Percentiles rank a stretch among this genome's conserved stretches.
phyloP scores from a whole-genome alignment of 495 filamentous ascomycete species.

The Hypoxylon fuscum region DNA sequence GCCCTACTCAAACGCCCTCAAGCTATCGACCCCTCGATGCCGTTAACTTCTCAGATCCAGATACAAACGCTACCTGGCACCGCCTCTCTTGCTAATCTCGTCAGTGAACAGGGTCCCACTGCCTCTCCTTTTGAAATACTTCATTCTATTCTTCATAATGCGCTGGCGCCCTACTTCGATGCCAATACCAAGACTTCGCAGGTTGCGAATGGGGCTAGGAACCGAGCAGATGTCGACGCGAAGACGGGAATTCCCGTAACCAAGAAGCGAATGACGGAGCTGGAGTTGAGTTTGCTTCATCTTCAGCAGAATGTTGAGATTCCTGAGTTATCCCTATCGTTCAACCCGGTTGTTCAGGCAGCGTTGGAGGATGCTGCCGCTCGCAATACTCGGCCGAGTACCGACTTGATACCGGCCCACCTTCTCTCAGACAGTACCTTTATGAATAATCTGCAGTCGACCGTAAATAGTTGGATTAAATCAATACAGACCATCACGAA shows the following conservation, averaged over 20 bases:
- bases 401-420: slow-evolving; percentile 76
- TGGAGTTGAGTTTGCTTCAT: slow-evolving; percentile 88
- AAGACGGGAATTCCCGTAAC: slow-evolving; percentile 96
- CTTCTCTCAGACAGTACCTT: slow-evolving; percentile 86
- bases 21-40: slow-evolving; percentile 80
- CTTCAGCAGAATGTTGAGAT: slow-evolving; percentile 98
- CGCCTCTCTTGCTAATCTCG: slow-evolving; percentile 67
- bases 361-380: slow-evolving; percentile 78
- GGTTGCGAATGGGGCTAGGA: slow-evolving; percentile 66
- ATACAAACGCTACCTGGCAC: slow-evolving; percentile 89
- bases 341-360: slow-evolving; percentile 86
- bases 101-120: slow-evolving; percentile 71
- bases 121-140: slow-evolving; percentile 90
- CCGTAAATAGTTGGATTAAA: slow-evolving; percentile 96
- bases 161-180: slow-evolving; percentile 93
- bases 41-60: slow-evolving; percentile 85
- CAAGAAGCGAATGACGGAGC: slow-evolving; percentile 92
- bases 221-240: slow-evolving; percentile 80
- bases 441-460: slow-evolving; percentile 91
- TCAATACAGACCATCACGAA: slow-evolving; percentile 98
- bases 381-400: slow-evolving; percentile 69
- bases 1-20: slow-evolving; percentile 88
- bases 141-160: slow-evolving; percentile 86
- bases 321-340: slow-evolving; percentile 82
- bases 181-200: slow-evolving; percentile 89